A percentile compares a stretch with the other conserved stretches of the same genome.
These are phyloP conservation scores for Penicillium thymicola DNA, from an alignment of 2,329 filamentous ascomycete genomes.

Conservation along the genomic window DNA sequence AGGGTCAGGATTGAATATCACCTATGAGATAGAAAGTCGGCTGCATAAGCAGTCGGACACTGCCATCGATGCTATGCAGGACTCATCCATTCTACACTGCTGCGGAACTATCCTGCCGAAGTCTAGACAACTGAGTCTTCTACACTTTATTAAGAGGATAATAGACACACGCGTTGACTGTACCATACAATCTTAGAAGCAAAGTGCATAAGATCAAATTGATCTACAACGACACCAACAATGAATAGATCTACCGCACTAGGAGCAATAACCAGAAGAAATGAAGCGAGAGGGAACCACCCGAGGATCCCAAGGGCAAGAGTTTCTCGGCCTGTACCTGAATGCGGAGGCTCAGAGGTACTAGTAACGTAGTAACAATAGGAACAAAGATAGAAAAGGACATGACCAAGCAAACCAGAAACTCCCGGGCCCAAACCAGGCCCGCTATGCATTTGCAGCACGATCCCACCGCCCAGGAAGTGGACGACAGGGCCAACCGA, in stretches of 20 bases:
- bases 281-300: background rate
- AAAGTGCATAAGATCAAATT: background rate
- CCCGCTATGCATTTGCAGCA: constrained; percentile 23
- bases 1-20: too few relatives aligned
- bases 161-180: background rate
- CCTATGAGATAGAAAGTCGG: too few relatives aligned
- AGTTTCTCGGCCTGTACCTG: constrained; percentile 12
- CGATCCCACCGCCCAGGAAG: constrained; percentile 3
- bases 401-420: constrained; percentile 12
- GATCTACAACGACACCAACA: background rate
- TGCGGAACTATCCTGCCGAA: background rate
- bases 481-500: constrained; percentile 12
- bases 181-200: background rate
- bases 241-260: background rate
- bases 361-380: background rate
- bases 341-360: constrained; percentile 4
- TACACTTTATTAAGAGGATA: background rate
- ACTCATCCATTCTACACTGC: background rate
- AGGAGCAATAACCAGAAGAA: background rate
- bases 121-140: background rate
- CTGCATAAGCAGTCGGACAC: background rate
- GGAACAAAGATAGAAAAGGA: constrained; percentile 10
- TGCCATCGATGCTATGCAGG: background rate
- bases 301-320: background rate
- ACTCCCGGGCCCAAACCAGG: constrained; percentile 21